Evolutionary conservation across 495 filamentous ascomycete genomes (phyloP), one percentile per base, ranked within the genome.

Genomic region (Penicillium robsamsonii): DNA sequence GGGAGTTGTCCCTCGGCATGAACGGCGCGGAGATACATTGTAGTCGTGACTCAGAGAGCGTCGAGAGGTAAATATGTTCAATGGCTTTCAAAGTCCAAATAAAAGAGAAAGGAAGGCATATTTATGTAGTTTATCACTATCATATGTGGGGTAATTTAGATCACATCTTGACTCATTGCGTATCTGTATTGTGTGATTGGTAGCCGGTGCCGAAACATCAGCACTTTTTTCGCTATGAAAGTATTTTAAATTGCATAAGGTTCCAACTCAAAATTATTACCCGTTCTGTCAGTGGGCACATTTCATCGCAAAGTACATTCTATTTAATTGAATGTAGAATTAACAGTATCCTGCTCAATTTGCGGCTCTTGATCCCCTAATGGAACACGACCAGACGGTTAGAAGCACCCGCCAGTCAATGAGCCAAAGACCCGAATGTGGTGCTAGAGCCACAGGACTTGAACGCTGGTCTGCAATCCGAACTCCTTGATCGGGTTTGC

Each of bases 21-120:
- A 5, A 65, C 69, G 8, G 67, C 52, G 18, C 73, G 73, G 47
- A 84, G 70, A 70, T 79, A 77, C 80, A 84, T 84, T 25, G n/a
- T 63, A 12, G 6, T 29, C 10, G 20, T 7, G 47, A 17, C 33
- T 37, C 33, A 11, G 15, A 13, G 13, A 25, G 30, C 24, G 3
- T 18, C 5, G 17, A 20, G 18, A 18, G 1, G 24, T 12, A 1
- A 18, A 8, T 30, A 30, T 30, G 4, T 30, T 46, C n/a, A 12
- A 30, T 29, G 1, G n/a, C 3, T 46, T 18, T 11, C 7, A 30
- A 15, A 8, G 24, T 15, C 3, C 5, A 24, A 20, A n/a, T 5
- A n/a, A 6, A 30, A 31, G 9, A 31, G n/a, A 7, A 22, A 22
- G 15, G 2, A 29, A 29, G 3, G 2, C 7, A 8, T 17, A 3